Conservation (phyloP, 2,329 filamentous ascomycete genomes). For the Coleophoma cylindrospora region DNA sequence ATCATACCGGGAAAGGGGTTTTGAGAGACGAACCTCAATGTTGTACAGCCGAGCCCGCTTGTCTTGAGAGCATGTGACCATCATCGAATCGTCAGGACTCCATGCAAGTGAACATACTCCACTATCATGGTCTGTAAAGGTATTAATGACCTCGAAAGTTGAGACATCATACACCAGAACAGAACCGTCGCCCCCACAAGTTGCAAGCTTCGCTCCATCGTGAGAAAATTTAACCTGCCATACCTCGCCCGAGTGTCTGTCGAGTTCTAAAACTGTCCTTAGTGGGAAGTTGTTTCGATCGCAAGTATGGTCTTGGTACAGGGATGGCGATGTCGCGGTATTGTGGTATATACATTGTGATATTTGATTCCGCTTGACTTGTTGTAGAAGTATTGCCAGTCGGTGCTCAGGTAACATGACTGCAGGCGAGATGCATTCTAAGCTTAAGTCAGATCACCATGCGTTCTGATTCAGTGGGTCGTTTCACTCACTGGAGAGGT, state of each 20-base stretch:
- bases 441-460: slow-evolving; percentile 13
- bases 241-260: slow-evolving; percentile 73
- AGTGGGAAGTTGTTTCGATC: slow-evolving; percentile 76
- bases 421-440: slow-evolving; percentile 87
- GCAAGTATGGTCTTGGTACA: slow-evolving; percentile 87
- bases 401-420: slow-evolving; percentile 96
- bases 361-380: slow-evolving; percentile 82
- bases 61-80: slow-evolving; percentile 80
- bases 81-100: slow-evolving; percentile 84
- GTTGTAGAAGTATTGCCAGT: slow-evolving; percentile 72
- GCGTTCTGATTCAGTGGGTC: neutral
- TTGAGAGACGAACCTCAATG: slow-evolving; percentile 46
- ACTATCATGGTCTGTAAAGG: slow-evolving; percentile 57
- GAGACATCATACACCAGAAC: slow-evolving; percentile 80
- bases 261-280: slow-evolving; percentile 64
- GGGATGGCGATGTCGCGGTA: slow-evolving; percentile 67
- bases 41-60: slow-evolving; percentile 73
- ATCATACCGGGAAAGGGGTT: neutral
- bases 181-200: slow-evolving; percentile 68
- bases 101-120: slow-evolving; percentile 80
- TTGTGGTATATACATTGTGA: slow-evolving; percentile 86
- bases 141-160: slow-evolving; percentile 60
- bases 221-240: slow-evolving; percentile 92
- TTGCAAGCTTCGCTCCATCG: slow-evolving; percentile 76
- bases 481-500: slow-evolving; percentile 68